Base-by-base conservation (phyloP, 768 basidiomycete species). In the Scleroderma bovista region DNA sequence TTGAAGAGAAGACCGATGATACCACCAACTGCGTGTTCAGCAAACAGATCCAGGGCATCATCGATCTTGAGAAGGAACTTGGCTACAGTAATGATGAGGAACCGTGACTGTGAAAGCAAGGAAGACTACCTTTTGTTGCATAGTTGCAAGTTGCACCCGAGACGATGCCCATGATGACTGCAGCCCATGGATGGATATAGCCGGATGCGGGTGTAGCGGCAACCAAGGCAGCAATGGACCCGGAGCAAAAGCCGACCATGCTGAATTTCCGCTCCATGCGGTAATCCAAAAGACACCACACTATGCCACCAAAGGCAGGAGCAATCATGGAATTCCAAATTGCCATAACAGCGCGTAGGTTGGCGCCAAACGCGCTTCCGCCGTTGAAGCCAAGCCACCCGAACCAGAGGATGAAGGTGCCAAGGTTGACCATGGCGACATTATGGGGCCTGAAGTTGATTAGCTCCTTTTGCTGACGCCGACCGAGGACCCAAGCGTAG, bases 341-440 rank as follows among this genome's bases (percentile, higher is more conserved):
- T 16, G 91, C 90, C 63, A 85, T 80, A 50, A 92, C 75, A 3
- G 90, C 91, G 44, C 92, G 84, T 36, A 94, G 73, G 69, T 93
- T 93, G 32, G 90, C 89, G 24, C 87, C 87, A 57, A 90, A 88
- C 3, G 90, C 87, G 50, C 85, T 88, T 22, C 92, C 92, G 43
- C 88, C 92, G 69, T 93, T 94, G 75, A 93, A 92, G n/a, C 86
- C 88, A 50, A 85, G 69, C 83, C 83, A 90, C 22, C 90, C 89
- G 62, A 93, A 86, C 88, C 86, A 92, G 47, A 92, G 81, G 55
- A 93, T 77, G 57, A 83, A 86, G 9, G 88, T 93, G 55, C 92
- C 91, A 48, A 93, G 76, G 56, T 79, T 79, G 58, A 93, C 87
- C 64, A 88, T 72, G 29, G 86, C 82, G 19, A 92, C 89, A 64